Evolutionary conservation across 768 basidiomycete genomes (phyloP), one percentile per base, ranked within the genome.

Genomic region (Pleurotus tuber-regium): DNA sequence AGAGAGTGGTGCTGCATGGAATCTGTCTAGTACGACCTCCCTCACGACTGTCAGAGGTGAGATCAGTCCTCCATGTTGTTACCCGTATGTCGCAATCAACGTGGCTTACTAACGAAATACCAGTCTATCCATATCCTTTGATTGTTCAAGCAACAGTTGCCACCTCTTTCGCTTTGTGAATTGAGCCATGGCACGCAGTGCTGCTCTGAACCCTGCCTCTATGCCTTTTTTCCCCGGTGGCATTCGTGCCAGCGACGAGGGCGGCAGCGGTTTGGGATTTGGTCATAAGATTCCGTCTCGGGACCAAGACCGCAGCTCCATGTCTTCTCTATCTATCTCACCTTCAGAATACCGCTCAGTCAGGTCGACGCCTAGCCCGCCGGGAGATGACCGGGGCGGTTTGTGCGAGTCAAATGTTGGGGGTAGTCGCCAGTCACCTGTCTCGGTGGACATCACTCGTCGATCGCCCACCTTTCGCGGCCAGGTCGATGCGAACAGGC

Each of bases 211-310:
- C 68, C 88, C 89, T 57, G 77, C 87, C 55, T 92, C 89, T 53
- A 83, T 83, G 65, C 89, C 89, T 44, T 92, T 92, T 78, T 89
- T 89, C 66, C 89, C 89, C 55, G 86, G 86, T 50, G 78, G 74
- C 61, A 63, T 80, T 59, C 82, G 83, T 57, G 62, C 73, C 58
- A 71, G 63, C 60, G 84, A 83, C 51, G 83, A 84, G 49, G 71
- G 69, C 42, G 63, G 66, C 43, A 67, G 64, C 60, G 70, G 70
- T 53, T 65, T 78, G 38, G 69, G 69, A 50, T 78, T 79, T 59
- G 66, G 67, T 43, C 75, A 75, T 64, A 73, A 75, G 58, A 64
- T 70, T 54, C 71, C 72, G 31, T 71, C 71, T 62, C 77, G 71
- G 53, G 73, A 73, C 31, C 70, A 72, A 54, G 75, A 78, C 64